Evolutionary conservation across 2,329 filamentous ascomycete species (phyloP).

Genomic region (Helotiales sp.): DNA sequence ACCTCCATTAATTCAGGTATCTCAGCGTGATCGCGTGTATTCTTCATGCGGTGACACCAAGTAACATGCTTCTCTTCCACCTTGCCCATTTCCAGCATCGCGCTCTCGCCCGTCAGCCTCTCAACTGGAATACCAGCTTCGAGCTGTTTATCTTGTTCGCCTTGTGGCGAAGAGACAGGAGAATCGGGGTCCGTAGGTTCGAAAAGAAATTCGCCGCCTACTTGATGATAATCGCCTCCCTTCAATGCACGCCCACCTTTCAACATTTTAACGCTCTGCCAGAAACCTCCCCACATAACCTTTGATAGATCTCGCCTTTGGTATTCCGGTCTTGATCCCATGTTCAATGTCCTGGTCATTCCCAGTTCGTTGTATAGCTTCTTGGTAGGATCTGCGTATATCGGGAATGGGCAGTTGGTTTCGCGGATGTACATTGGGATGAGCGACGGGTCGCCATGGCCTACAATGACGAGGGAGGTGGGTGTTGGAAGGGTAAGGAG

Average conservation of each 20-base stretch:
- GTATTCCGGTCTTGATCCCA: conserved; percentile 53
- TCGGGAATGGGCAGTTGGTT: conserved; percentile 52
- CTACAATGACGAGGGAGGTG: conserved; percentile 50
- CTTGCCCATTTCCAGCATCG: conserved; percentile 14
- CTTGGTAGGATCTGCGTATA: conserved; percentile 57
- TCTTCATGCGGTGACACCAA: conserved; percentile 83
- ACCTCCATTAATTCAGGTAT: conserved; percentile 64
- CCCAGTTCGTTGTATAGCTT: conserved; percentile 54
- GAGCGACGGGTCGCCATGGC: conserved; percentile 54
- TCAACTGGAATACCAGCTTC: too few species aligned
- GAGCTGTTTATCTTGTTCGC: neutral
- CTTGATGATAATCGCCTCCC: conserved; percentile 52
- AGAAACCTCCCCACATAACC: conserved; percentile 39
- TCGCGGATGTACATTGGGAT: conserved; percentile 51
- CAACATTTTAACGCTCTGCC: conserved; percentile 45
- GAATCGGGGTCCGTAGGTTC: conserved; percentile 31
- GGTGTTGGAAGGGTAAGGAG: conserved; percentile 34
- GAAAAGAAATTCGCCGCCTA: conserved; percentile 44
- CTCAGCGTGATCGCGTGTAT: conserved; percentile 76
- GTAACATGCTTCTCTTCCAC: conserved; percentile 61
- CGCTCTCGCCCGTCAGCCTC: neutral
- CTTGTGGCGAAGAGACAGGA: conserved; percentile 6
- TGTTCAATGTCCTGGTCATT: conserved; percentile 49
- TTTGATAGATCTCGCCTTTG: conserved; percentile 41
- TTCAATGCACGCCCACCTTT: conserved; percentile 43